Percentiles rank a stretch among this genome's conserved stretches.
Evolutionary conservation across 148 eudicot species (phyloP).

Genomic region (Simmondsia chinensis): DNA sequence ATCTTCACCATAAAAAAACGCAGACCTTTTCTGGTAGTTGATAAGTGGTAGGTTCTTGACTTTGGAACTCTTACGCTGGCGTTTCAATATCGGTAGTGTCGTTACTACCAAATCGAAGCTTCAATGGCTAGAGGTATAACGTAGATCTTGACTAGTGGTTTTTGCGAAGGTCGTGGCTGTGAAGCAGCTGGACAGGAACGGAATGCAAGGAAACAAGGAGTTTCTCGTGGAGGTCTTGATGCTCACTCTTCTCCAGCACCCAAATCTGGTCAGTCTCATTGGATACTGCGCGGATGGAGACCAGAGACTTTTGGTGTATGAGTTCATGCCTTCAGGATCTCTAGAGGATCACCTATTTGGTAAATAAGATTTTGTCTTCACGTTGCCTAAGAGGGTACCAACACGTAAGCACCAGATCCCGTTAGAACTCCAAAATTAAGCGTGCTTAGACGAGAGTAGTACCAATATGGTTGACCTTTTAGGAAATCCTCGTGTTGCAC

Average conservation of each 20-base stretch:
- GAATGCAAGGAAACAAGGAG: conserved; percentile 67
- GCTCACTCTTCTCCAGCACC: conserved; percentile 54
- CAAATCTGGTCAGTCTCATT: conserved; percentile 51
- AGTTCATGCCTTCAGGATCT: conserved; percentile 65
- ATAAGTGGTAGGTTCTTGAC: no score
- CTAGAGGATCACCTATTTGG: conserved; percentile 58
- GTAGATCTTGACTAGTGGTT: conserved; percentile 8
- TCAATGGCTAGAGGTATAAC: no score
- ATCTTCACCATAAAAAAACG: no score
- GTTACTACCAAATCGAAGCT: no score
- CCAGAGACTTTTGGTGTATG: conserved; percentile 82
- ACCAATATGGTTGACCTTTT: no score
- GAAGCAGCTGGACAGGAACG: conserved; percentile 72
- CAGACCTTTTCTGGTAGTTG: no score
- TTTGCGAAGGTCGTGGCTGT: conserved; percentile 64
- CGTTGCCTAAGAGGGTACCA: background rate
- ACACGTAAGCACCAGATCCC: background rate
- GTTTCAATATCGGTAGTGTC: no score
- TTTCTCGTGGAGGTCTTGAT: conserved; percentile 46
- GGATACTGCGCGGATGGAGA: conserved; percentile 95
- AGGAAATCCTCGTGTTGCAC: no score
- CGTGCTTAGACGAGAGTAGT: no score
- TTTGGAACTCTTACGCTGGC: no score
- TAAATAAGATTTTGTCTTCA: conserved; percentile 13
- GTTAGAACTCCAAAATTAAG: no score